Percentiles rank a stretch among this genome's conserved stretches.
Conservation (phyloP, 768 basidiomycete genomes). For the Lactarius psammicola region DNA sequence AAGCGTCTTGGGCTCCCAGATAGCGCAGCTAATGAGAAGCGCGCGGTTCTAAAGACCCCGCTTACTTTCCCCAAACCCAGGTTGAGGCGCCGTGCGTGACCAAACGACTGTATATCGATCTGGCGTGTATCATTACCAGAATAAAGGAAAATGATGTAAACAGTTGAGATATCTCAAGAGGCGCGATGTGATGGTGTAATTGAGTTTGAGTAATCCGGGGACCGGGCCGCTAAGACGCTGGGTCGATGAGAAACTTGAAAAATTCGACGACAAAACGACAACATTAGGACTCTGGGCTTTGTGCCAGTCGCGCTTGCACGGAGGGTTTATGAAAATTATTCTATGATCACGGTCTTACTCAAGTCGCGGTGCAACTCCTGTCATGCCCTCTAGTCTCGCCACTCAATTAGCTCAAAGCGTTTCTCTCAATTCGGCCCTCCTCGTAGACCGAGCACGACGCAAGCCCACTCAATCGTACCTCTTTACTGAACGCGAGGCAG, state of each 20-base stretch:
- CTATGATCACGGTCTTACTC: slow-evolving; percentile 2
- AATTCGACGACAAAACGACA: neutral
- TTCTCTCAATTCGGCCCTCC: slow-evolving; percentile 74
- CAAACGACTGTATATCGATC: neutral
- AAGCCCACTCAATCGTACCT: slow-evolving; percentile 79
- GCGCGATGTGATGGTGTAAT: no score
- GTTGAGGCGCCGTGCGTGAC: slow-evolving; percentile 35
- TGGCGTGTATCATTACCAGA: neutral
- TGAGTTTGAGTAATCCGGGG: no score
- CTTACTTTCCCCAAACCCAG: slow-evolving; percentile 76
- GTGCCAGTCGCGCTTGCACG: neutral
- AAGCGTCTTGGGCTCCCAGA: slow-evolving; percentile 66
- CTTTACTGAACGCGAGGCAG: slow-evolving; percentile 78
- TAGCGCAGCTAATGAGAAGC: slow-evolving; percentile 58
- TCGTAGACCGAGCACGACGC: slow-evolving; percentile 62
- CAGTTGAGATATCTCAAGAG: no score
- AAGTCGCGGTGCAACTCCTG: slow-evolving; percentile 1
- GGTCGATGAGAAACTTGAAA: no score
- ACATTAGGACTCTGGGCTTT: neutral
- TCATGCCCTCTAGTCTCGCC: slow-evolving; percentile 72
- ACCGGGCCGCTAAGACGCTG: no score
- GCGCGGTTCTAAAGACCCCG: slow-evolving; percentile 73
- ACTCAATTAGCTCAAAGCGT: slow-evolving; percentile 74
- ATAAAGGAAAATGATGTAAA: no score
- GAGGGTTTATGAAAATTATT: neutral